These are phyloP conservation scores for Talaromyces verruculosus DNA, from an alignment of 2,329 filamentous ascomycete genomes.

Conservation along the genomic window DNA sequence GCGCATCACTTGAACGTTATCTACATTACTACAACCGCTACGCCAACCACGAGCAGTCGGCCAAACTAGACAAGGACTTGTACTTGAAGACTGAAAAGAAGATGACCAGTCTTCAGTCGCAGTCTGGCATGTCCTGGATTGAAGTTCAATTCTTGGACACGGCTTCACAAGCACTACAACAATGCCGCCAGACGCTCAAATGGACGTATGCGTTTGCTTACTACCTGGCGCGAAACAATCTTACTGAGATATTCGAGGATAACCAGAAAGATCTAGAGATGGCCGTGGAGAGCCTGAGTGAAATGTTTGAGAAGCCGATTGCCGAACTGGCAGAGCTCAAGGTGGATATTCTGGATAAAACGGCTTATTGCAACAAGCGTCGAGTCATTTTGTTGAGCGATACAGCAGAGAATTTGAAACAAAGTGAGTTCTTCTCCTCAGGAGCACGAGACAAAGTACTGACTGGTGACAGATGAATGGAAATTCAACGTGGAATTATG, in stretches of 20 bases:
- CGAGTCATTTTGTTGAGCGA: slow-evolving; percentile 86
- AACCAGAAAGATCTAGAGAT: slow-evolving; percentile 98
- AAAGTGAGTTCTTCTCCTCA: slow-evolving; percentile 58
- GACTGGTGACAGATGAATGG: slow-evolving; percentile 42
- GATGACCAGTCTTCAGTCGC: slow-evolving; percentile 92
- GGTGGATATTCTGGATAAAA: slow-evolving; percentile 98
- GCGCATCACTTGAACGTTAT: slow-evolving; percentile 91
- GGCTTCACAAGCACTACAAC: slow-evolving; percentile 89
- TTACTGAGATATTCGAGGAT: slow-evolving; percentile 96
- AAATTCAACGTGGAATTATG: slow-evolving; percentile 48
- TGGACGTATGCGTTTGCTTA: slow-evolving; percentile 99
- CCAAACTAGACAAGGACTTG: slow-evolving; percentile 93
- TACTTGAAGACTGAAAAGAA: slow-evolving; percentile 97
- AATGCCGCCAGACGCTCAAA: slow-evolving; percentile 96
- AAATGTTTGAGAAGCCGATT: slow-evolving; percentile 99
- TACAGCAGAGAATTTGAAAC: slow-evolving; percentile 86
- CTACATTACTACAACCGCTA: slow-evolving; percentile 99
- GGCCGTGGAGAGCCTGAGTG: slow-evolving; percentile 93
- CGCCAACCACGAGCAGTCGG: slow-evolving; percentile 97
- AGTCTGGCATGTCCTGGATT: slow-evolving; percentile 97
- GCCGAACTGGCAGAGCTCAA: slow-evolving; percentile 80
- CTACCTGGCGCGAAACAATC: slow-evolving; percentile 92
- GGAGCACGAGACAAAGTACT: neutral
- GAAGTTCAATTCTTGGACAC: slow-evolving; percentile 96
- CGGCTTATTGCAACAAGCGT: slow-evolving; percentile 90